Evolutionary conservation across 2,329 filamentous ascomycete species (phyloP).

Genomic region (Diaporthe sp.): DNA sequence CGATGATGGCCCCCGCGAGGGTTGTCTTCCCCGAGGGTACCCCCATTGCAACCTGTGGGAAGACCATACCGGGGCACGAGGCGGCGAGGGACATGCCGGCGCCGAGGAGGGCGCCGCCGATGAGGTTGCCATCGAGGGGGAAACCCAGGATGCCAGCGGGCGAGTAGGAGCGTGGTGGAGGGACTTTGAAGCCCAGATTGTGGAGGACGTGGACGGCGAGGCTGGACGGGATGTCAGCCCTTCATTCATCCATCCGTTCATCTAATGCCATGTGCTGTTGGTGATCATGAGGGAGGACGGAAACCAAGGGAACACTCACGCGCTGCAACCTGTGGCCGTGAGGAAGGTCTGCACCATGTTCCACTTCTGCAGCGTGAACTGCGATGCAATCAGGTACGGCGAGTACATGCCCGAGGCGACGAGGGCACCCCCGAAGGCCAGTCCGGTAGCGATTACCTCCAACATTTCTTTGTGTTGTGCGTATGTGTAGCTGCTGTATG

Average conservation of each 20-base stretch:
- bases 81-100: constrained; percentile 76
- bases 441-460: constrained; percentile 62
- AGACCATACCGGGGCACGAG: constrained; percentile 75
- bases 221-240: constrained; percentile 47
- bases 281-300: constrained; percentile 2
- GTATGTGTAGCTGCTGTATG: background rate
- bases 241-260: background rate
- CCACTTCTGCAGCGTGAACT: constrained; percentile 72
- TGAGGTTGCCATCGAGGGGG: constrained; percentile 73
- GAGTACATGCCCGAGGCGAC: constrained; percentile 71
- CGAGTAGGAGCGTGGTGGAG: constrained; percentile 64
- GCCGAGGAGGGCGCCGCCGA: constrained; percentile 74
- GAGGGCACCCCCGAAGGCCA: constrained; percentile 73
- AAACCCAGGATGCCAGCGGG: constrained; percentile 64
- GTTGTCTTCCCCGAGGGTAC: constrained; percentile 65
- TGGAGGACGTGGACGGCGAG: constrained; percentile 62
- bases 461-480: constrained; percentile 29
- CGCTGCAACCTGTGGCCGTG: constrained; percentile 71
- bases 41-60: constrained; percentile 70
- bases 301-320: constrained; percentile 58
- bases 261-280: background rate
- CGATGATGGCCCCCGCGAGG: constrained; percentile 67
- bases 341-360: constrained; percentile 77
- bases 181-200: constrained; percentile 55
- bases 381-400: constrained; percentile 70